phyloP scores from a whole-genome alignment of 495 filamentous ascomycete species.

The Tetracladium marchalianum region DNA sequence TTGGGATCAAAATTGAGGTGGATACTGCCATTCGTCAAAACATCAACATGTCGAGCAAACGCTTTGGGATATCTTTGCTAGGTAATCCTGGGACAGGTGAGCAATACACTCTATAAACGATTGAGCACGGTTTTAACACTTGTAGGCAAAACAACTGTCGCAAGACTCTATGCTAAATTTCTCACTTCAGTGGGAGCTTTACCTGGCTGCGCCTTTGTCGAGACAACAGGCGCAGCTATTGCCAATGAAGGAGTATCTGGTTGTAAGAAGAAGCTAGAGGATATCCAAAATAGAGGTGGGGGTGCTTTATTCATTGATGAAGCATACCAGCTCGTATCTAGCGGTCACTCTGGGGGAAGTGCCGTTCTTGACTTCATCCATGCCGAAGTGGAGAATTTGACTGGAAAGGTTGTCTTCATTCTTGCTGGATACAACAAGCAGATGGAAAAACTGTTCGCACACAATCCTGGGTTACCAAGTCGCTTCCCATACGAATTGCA shows the following conservation, averaged over 20 bases:
- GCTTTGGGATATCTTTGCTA: too few relatives aligned
- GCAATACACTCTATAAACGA: too few relatives aligned
- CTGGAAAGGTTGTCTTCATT: constrained; percentile 66
- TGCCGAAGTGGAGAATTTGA: constrained; percentile 61
- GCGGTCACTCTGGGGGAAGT: constrained; percentile 43
- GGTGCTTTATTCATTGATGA: constrained; percentile 57
- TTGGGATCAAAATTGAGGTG: too few relatives aligned
- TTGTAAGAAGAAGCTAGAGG: constrained; percentile 31
- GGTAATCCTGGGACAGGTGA: too few relatives aligned
- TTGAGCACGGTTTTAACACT: too few relatives aligned
- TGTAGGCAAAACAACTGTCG: constrained; percentile 24
- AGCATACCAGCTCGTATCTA: constrained; percentile 35
- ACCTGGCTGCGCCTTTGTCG: constrained; percentile 31
- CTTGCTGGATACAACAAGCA: constrained; percentile 65
- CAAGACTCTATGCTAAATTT: constrained; percentile 50
- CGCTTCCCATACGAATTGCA: constrained; percentile 55
- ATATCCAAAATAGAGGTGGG: constrained; percentile 37
- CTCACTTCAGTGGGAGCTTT: constrained; percentile 38
- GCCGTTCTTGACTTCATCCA: constrained; percentile 61
- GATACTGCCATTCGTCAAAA: too few relatives aligned
- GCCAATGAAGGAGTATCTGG: constrained; percentile 34
- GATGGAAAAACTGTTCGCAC: constrained; percentile 69
- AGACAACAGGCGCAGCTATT: constrained; percentile 46
- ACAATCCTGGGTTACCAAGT: constrained; percentile 65
- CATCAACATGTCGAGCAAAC: too few relatives aligned